Evolutionary conservation across 2,329 filamentous ascomycete species (phyloP).

Genomic region (Fusarium sp.): DNA sequence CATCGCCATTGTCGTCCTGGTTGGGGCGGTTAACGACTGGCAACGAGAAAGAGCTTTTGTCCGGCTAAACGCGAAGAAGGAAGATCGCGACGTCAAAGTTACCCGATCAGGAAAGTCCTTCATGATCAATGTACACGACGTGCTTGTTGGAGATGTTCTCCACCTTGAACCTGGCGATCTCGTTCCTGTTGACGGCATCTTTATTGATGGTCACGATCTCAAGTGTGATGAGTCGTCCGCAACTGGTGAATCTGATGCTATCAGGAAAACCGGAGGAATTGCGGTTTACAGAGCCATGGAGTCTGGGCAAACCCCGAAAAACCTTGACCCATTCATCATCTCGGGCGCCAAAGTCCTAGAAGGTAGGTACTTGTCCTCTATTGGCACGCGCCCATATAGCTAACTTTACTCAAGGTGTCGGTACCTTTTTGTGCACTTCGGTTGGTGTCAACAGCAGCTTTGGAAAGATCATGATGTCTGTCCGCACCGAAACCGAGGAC

Average conservation of each 20-base stretch:
- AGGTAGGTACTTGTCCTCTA: slow-evolving; percentile 1
- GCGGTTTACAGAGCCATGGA: not conserved
- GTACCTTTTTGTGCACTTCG: slow-evolving; percentile 67
- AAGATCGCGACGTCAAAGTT: slow-evolving; percentile 75
- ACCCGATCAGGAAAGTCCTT: slow-evolving; percentile 58
- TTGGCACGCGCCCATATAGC: not conserved
- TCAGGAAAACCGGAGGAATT: slow-evolving; percentile 77
- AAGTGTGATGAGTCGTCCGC: slow-evolving; percentile 81
- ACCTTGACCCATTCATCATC: slow-evolving; percentile 66
- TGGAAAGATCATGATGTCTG: slow-evolving; percentile 69
- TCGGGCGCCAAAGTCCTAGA: slow-evolving; percentile 68
- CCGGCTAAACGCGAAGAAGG: slow-evolving; percentile 73
- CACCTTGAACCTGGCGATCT: not conserved
- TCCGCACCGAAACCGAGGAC: slow-evolving; percentile 63
- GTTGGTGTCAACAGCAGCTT: slow-evolving; percentile 61
- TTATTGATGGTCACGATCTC: slow-evolving; percentile 67
- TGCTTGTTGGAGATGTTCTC: not conserved
- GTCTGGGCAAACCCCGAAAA: not conserved
- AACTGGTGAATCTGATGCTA: slow-evolving; percentile 79
- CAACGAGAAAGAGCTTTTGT: slow-evolving; percentile 77
- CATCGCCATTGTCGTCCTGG: not conserved
- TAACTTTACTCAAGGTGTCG: slow-evolving; percentile 55
- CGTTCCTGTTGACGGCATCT: slow-evolving; percentile 71
- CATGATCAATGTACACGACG: not conserved
- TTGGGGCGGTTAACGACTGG: slow-evolving; percentile 72